Evolutionary conservation across 768 basidiomycete genomes (phyloP).

Genomic region (Tephrocybe sp.): DNA sequence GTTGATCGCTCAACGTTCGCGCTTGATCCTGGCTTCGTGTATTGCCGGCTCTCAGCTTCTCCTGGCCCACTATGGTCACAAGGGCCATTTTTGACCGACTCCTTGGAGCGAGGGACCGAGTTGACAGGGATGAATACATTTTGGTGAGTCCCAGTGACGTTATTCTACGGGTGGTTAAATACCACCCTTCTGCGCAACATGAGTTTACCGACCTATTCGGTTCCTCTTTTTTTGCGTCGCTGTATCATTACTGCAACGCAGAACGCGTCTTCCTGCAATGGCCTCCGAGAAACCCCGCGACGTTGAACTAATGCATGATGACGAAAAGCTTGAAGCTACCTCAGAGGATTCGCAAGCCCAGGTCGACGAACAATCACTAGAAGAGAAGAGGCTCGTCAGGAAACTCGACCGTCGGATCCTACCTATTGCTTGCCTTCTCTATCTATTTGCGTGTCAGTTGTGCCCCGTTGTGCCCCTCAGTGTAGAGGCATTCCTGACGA

Average conservation of each 20-base stretch:
- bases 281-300: conserved; percentile 12
- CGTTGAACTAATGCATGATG: conserved; percentile 12
- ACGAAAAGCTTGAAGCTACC: conserved; percentile 30
- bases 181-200: background rate
- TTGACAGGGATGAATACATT: conserved; percentile 19
- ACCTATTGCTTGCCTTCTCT: conserved; percentile 70
- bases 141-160: conserved; percentile 26
- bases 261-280: background rate
- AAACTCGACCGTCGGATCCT: conserved; percentile 68
- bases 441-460: conserved; percentile 70
- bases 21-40: background rate
- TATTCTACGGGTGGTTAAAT: conserved; percentile 12
- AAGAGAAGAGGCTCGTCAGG: conserved; percentile 42
- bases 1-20: background rate
- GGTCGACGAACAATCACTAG: conserved; percentile 8
- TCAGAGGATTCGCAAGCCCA: conserved; percentile 18
- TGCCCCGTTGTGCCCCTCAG: background rate
- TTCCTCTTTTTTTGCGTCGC: conserved; percentile 1
- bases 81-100: conserved; percentile 18
- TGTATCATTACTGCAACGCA: background rate
- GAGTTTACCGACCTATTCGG: conserved; percentile 6
- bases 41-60: background rate
- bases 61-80: conserved; percentile 19
- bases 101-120: conserved; percentile 16
- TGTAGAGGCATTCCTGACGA: background rate